Evolutionary conservation across 345 rosid species (phyloP).

Genomic region (Geranium rotundifolium): DNA sequence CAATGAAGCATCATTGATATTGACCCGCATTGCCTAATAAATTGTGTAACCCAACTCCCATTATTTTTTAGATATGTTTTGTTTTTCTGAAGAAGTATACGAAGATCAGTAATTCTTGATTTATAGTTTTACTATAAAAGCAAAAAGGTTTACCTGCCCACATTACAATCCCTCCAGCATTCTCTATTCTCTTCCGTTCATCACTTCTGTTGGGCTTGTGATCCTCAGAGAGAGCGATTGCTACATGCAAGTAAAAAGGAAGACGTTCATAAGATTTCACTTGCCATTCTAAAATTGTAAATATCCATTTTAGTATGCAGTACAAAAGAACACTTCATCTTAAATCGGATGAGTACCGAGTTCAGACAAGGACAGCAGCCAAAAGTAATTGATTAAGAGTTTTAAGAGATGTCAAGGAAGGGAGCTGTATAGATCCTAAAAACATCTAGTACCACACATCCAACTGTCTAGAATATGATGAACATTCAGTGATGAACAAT

Average conservation of each 20-base stretch:
- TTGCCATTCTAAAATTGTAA: neutral
- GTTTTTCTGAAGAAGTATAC: neutral
- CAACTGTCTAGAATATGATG: no score
- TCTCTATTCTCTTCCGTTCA: slow-evolving; percentile 95
- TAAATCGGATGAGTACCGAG: no score
- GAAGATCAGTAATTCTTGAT: neutral
- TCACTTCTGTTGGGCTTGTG: slow-evolving; percentile 98
- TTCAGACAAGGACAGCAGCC: no score
- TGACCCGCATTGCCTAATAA: neutral
- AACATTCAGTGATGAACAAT: no score
- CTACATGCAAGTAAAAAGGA: slow-evolving; percentile 29
- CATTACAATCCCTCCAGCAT: slow-evolving; percentile 90
- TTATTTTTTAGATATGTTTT: neutral
- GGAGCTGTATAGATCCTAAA: no score
- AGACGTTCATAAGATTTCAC: slow-evolving; percentile 5
- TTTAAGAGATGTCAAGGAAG: no score
- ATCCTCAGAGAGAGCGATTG: slow-evolving; percentile 95
- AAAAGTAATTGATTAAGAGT: no score
- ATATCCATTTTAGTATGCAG: neutral
- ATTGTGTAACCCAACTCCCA: neutral
- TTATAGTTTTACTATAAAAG: neutral
- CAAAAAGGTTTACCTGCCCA: slow-evolving; percentile 71
- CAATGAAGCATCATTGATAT: no score
- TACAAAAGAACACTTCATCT: no score
- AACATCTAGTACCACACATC: no score